Conservation (phyloP, 2,329 filamentous ascomycete species). For the Cytospora mali region DNA sequence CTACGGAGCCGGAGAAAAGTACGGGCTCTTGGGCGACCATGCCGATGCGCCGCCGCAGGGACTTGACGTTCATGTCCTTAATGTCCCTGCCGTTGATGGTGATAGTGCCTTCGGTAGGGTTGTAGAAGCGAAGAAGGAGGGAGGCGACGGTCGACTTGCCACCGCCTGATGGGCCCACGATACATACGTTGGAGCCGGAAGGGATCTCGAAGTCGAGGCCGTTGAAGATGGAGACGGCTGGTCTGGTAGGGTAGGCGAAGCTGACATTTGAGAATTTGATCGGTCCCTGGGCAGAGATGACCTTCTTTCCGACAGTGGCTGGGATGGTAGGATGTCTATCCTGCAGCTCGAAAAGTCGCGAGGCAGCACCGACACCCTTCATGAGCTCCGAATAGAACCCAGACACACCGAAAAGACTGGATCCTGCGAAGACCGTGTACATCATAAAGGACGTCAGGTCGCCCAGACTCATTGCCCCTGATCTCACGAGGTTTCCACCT, state of each 20-base stretch:
- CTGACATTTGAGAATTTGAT: constrained; percentile 85
- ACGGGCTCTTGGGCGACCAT: constrained; percentile 96
- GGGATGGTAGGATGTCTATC: constrained; percentile 85
- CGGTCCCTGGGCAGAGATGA: constrained; percentile 81
- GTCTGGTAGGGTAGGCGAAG: constrained; percentile 92
- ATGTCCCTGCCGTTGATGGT: constrained; percentile 85
- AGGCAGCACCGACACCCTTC: constrained; percentile 98
- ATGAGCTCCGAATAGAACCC: constrained; percentile 98
- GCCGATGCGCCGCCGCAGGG: constrained; percentile 86
- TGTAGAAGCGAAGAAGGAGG: constrained; percentile 90
- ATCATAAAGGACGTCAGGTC: constrained; percentile 97
- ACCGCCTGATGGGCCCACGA: constrained; percentile 93
- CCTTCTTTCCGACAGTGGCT: constrained; percentile 79
- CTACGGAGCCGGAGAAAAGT: constrained; percentile 81
- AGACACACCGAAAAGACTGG: constrained; percentile 89
- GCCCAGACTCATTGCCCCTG: constrained; percentile 83
- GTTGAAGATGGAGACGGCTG: constrained; percentile 89
- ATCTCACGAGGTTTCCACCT: constrained; percentile 86
- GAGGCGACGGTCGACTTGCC: constrained; percentile 96
- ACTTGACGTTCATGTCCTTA: constrained; percentile 86
- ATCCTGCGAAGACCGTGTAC: constrained; percentile 88
- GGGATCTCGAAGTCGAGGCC: constrained; percentile 88
- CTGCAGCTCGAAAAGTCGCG: constrained; percentile 91
- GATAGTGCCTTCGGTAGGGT: constrained; percentile 75
- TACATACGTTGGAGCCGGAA: constrained; percentile 90